A percentile compares a stretch with the other conserved stretches of the same genome.
Evolutionary conservation across 2,329 filamentous ascomycete genomes (phyloP).

Genomic region (Sordariomycetes sp.): DNA sequence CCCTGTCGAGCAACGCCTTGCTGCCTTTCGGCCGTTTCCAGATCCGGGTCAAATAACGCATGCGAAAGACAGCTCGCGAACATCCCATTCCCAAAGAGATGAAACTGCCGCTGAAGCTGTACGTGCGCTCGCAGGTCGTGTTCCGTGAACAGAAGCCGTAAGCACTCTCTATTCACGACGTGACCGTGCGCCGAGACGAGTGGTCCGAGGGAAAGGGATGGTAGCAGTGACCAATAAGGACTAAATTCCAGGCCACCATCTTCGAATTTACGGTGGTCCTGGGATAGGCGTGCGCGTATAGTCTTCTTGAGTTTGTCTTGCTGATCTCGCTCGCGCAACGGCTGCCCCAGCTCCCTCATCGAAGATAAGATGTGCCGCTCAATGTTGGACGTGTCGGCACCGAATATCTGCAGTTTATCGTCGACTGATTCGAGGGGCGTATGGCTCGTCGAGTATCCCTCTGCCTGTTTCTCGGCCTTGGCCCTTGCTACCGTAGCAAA

Average conservation of each 20-base stretch:
- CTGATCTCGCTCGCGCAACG: constrained; percentile 11
- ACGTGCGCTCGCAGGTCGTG: constrained; percentile 66
- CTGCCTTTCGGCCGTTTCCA: constrained; percentile 67
- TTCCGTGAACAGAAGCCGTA: constrained; percentile 63
- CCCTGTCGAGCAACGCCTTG: constrained; percentile 59
- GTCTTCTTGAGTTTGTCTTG: constrained; percentile 28
- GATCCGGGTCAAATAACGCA: constrained; percentile 74
- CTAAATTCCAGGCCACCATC: constrained; percentile 21
- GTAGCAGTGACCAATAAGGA: constrained; percentile 48
- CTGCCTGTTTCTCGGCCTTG: not conserved
- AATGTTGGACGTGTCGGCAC: constrained; percentile 33
- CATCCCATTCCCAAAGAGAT: constrained; percentile 73
- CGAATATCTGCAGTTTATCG: constrained; percentile 33
- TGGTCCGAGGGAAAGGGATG: constrained; percentile 65
- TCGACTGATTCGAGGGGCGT: constrained; percentile 1
- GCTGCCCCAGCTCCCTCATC: constrained; percentile 31
- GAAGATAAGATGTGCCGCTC: constrained; percentile 37
- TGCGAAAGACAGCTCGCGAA: constrained; percentile 73
- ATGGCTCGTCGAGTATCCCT: constrained; percentile 8
- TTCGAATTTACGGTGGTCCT: constrained; percentile 6
- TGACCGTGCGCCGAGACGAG: constrained; percentile 64
- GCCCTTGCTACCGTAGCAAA: constrained; percentile 9
- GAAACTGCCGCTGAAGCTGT: constrained; percentile 65
- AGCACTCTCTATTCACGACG: constrained; percentile 65
- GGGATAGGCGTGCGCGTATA: constrained; percentile 26